Evolutionary conservation across 1,284 basidiomycete species (phyloP).

Genomic region (Sporisorium reilianum): DNA sequence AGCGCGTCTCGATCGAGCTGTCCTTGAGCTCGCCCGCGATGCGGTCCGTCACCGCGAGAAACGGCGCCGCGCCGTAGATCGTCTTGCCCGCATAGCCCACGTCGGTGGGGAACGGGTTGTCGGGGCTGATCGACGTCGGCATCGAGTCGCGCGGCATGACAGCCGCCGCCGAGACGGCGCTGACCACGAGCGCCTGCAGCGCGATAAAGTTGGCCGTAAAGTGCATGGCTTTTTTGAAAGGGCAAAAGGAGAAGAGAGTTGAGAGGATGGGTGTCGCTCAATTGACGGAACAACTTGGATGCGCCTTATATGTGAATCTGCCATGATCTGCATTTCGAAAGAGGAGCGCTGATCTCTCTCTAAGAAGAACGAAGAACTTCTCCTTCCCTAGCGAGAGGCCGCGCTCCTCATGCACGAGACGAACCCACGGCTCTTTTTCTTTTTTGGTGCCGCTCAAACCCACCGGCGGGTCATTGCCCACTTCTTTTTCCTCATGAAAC

Average conservation of each 20-base stretch:
- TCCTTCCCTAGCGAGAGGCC: too few relatives aligned
- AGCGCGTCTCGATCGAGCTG: conserved; percentile 50
- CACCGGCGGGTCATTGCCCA: too few relatives aligned
- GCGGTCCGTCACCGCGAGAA: conserved; percentile 56
- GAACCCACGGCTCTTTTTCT: too few relatives aligned
- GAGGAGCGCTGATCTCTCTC: too few relatives aligned
- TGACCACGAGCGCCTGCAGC: conserved; percentile 25
- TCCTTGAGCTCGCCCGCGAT: conserved; percentile 44
- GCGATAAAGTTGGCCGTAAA: conserved; percentile 19
- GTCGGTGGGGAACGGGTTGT: conserved; percentile 59
- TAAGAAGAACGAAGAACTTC: too few relatives aligned
- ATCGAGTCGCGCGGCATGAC: conserved; percentile 21
- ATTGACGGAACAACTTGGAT: background rate
- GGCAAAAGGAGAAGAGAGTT: background rate
- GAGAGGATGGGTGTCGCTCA: background rate
- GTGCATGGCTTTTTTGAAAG: conserved; percentile 14
- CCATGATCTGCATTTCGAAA: too few relatives aligned
- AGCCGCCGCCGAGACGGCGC: conserved; percentile 25
- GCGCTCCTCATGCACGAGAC: too few relatives aligned
- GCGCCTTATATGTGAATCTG: background rate
- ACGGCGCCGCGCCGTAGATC: conserved; percentile 51
- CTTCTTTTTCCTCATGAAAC: too few relatives aligned
- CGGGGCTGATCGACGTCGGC: conserved; percentile 31
- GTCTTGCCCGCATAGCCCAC: conserved; percentile 56
- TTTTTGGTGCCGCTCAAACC: too few relatives aligned